Conservation (phyloP, 108 stramenopile genomes). For the Fistulifera solaris region DNA sequence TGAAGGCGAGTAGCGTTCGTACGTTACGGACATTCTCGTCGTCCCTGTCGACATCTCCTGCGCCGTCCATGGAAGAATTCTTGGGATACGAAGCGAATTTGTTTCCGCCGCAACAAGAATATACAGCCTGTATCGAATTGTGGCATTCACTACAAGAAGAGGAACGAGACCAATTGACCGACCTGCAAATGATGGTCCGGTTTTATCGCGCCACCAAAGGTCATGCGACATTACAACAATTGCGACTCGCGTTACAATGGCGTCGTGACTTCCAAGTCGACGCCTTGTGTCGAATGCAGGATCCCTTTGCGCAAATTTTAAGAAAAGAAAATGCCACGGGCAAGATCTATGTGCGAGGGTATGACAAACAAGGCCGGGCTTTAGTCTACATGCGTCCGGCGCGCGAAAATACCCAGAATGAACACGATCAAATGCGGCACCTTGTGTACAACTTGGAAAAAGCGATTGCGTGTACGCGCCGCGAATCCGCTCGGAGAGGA, state of each 20-base stretch:
- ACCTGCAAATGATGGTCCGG: conserved; percentile 65
- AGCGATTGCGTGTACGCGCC: conserved; percentile 65
- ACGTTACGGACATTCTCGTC: too few species aligned
- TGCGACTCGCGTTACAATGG: conserved; percentile 69
- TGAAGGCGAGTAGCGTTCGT: too few species aligned
- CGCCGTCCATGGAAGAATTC: too few species aligned
- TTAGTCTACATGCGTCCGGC: conserved; percentile 79
- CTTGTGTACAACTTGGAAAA: conserved; percentile 86
- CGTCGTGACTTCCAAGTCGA: conserved; percentile 74
- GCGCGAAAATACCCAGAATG: conserved; percentile 70
- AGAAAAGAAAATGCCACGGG: conserved; percentile 63
- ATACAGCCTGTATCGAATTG: conserved; percentile 11
- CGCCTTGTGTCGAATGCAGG: conserved; percentile 15
- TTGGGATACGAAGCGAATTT: too few species aligned
- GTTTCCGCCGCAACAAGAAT: not conserved
- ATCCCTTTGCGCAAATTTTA: conserved; percentile 29
- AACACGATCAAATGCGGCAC: conserved; percentile 75
- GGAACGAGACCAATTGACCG: conserved; percentile 44
- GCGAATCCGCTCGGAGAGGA: conserved; percentile 22
- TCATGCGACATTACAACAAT: conserved; percentile 53
- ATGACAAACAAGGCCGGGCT: conserved; percentile 74
- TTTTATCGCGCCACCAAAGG: conserved; percentile 79
- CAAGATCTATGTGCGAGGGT: conserved; percentile 81
- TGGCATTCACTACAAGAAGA: conserved; percentile 28
- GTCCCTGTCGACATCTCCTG: too few species aligned